These are phyloP conservation scores for Gremmenia infestans DNA, from an alignment of 2,329 filamentous ascomycete species.

Conservation along the genomic window DNA sequence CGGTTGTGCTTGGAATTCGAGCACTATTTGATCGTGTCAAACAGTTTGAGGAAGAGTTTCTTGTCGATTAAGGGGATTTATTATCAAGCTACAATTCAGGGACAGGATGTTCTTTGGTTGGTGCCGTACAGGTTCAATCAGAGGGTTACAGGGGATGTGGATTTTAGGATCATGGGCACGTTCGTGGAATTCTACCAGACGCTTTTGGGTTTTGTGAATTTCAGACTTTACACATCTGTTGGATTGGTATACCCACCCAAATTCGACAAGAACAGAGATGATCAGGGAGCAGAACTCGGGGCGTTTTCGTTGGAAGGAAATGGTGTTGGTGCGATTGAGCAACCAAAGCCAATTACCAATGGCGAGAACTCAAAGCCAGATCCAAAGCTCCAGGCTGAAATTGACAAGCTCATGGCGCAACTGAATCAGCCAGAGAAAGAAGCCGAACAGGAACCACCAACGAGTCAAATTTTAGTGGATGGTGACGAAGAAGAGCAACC, in stretches of 20 bases:
- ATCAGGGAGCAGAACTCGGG: conserved; percentile 81
- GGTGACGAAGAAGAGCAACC: conserved; percentile 41
- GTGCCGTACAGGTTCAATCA: conserved; percentile 99
- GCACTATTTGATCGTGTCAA: conserved; percentile 91
- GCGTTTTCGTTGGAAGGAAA: conserved; percentile 88
- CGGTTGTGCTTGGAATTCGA: conserved; percentile 92
- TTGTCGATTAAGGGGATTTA: conserved; percentile 99
- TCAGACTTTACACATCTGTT: conserved; percentile 83
- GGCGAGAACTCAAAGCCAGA: conserved; percentile 50
- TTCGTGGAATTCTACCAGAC: conserved; percentile 99
- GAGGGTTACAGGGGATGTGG: conserved; percentile 85
- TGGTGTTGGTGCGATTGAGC: conserved; percentile 49
- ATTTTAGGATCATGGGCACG: conserved; percentile 98
- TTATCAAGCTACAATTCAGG: conserved; percentile 96
- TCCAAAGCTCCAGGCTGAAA: conserved; percentile 58
- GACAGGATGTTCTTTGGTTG: conserved; percentile 94
- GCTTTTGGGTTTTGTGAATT: conserved; percentile 92
- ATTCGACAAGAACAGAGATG: conserved; percentile 82
- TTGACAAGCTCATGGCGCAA: conserved; percentile 64
- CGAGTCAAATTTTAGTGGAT: conserved; percentile 38
- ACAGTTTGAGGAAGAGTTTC: conserved; percentile 92
- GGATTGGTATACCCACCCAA: conserved; percentile 94
- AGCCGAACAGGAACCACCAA: conserved; percentile 37
- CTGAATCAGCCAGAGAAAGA: conserved; percentile 52
- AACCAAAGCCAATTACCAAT: conserved; percentile 47